phyloP scores from a whole-genome alignment of 257 asterid genomes.

The Voacanga thouarsii region DNA sequence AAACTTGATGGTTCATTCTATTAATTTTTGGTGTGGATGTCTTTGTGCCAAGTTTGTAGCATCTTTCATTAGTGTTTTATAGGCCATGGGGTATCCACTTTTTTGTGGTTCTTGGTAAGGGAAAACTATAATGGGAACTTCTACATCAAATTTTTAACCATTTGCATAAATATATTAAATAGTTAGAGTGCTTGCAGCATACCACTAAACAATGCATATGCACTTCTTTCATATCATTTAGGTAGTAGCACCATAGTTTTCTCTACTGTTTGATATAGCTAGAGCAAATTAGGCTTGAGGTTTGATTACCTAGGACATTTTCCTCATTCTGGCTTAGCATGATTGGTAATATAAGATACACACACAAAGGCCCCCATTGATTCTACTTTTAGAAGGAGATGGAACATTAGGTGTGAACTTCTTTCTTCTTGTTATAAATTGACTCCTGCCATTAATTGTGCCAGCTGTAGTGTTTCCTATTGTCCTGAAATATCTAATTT shows the following conservation, averaged over 20 bases:
- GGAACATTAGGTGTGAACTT: slow-evolving; percentile 28
- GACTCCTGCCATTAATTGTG: slow-evolving; percentile 33
- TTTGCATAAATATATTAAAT: slow-evolving; percentile 6
- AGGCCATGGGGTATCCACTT: not conserved
- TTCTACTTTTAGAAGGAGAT: slow-evolving; percentile 23
- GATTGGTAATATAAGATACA: slow-evolving; percentile 18
- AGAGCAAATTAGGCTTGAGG: slow-evolving; percentile 27
- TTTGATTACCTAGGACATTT: slow-evolving; percentile 22
- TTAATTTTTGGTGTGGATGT: not conserved
- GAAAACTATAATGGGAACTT: not conserved
- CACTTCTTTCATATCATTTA: slow-evolving; percentile 15
- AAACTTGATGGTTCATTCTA: not conserved
- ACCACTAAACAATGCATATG: slow-evolving; percentile 20
- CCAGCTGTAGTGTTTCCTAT: slow-evolving; percentile 37
- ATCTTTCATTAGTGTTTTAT: not conserved
- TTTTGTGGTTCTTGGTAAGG: not conserved
- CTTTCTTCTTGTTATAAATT: slow-evolving; percentile 18
- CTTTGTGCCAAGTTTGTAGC: not conserved
- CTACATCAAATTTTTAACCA: not conserved
- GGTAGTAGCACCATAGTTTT: slow-evolving; percentile 19
- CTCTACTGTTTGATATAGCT: slow-evolving; percentile 29
- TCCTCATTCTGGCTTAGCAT: slow-evolving; percentile 17
- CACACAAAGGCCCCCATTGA: slow-evolving; percentile 27
- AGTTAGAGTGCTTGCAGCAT: slow-evolving; percentile 9
- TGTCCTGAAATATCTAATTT: slow-evolving; percentile 24